Base-by-base conservation (phyloP, 2,329 filamentous ascomycete species). In the Hypoxylon sp. region DNA sequence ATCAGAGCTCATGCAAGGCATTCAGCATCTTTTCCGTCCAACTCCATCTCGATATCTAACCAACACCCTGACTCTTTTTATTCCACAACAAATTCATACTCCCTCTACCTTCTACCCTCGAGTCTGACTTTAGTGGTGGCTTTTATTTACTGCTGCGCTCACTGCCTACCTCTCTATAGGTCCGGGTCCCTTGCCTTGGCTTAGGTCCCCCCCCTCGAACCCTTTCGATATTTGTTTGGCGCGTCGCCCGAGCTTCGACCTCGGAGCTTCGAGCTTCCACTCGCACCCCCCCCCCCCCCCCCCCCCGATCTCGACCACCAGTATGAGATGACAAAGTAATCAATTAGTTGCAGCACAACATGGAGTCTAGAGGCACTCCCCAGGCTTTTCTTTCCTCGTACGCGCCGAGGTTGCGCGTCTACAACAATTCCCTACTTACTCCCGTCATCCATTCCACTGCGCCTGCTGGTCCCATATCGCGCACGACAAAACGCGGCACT, bases 401-500 rank as follows among this genome's bases (percentile, higher is more conserved):
- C 78, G 92, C 94, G 76, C 91, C 94, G 63, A 90, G 94, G 71
- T 79, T 98, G 71, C 91, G 94, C 73, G 86, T 88, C 64, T 97
- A 96, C 79, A 91, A 89, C 74, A 98, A 98, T 79, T 91, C 94
- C 31, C 86, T 98, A 52, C 85, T 97, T 60, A 91, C 91, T 20
- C 93, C 94, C 29, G 87, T 95, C 61, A 84, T 94, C 60, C 90
- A 89, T 52, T 87, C 86, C 61, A 83, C 88, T 66, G 80, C 81
- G 55, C 83, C 85, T n/a, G 75, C 85, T 2, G 88, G 86, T 20
- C 85, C 88, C 33, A 79, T 84, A 58, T 83, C 91, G 68, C 87
- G 94, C 72, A 96, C 91, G n/a, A 98, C 95, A 7, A 98, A 99
- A 80, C 89, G 95, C 75, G 95, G 95, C 55, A 98, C 95, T 1